Base-by-base conservation (phyloP, 495 filamentous ascomycete species). In the Viridothelium virens region DNA sequence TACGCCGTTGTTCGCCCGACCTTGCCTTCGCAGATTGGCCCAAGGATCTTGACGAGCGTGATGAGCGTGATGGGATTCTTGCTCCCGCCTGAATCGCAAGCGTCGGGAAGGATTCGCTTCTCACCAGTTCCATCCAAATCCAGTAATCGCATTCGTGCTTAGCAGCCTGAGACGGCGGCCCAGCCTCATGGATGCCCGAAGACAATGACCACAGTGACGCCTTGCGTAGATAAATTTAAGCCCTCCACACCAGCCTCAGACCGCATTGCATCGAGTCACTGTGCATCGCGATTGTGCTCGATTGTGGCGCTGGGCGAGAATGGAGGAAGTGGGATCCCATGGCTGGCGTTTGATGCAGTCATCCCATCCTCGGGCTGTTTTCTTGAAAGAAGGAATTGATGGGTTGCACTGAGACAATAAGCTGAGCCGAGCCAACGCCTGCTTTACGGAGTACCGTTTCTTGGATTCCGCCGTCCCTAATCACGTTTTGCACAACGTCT, bases 181-280 rank as follows among this genome's bases (percentile, higher is more conserved):
- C 25, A 6, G 53, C 31, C 53, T 59, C 31, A 31, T 59, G 53
- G 31, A 59, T 59, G 53, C 53, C 53, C 53, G 36, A 59, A 59
- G 3, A 59, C 53, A 7, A 0, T 53, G 14, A 59, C 36, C 4
- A 36, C 53, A 59, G 2, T 4, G 53, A 4, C 5, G 53, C 53
- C 53, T 59, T 59, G 31, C 5, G 18, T 59, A 14, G 31, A 31
- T 34, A 10, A 7, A n/a, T 5, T 34, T 36, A 10, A 59, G 31
- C 36, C 53, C 11, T 59, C 36, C 31, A 11, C 53, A 7, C 53
- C 18, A 1, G 31, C n/a, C 53, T 34, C 31, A 18, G 53, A 36
- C 3, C 36, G 53, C n/a, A 36, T 14, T 9, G 3, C 25, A 59
- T 9, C 36, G 53, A 33, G 14, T 59, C 53, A 31, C 53, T 34